A percentile compares a stretch with the other conserved stretches of the same genome.
Conservation (phyloP, 371 early-diverging fungal species). For the Zopfochytrium polystomum region DNA sequence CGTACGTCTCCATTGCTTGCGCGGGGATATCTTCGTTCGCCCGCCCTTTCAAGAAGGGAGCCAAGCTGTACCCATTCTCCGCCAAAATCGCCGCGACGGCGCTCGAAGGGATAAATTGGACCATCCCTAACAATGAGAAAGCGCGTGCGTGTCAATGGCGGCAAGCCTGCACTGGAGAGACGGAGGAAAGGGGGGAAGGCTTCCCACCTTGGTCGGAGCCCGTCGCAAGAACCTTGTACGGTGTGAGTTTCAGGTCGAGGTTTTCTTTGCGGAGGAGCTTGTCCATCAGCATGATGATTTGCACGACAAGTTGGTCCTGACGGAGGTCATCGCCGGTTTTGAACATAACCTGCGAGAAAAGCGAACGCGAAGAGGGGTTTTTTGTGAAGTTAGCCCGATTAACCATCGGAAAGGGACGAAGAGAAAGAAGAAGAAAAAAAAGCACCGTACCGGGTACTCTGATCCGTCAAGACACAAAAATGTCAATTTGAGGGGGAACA, state of each 20-base stretch:
- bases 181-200: no score
- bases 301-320: conserved; percentile 96
- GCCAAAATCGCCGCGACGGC: conserved; percentile 86
- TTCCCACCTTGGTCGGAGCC: conserved; percentile 75
- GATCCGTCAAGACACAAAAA: conserved; percentile 75
- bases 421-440: not conserved
- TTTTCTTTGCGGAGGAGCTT: conserved; percentile 87
- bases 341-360: conserved; percentile 70
- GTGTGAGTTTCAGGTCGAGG: conserved; percentile 85
- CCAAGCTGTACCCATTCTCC: conserved; percentile 77
- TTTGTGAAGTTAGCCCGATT: no score
- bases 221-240: conserved; percentile 93
- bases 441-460: conserved; percentile 73
- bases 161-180: not conserved
- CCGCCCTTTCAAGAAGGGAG: conserved; percentile 70
- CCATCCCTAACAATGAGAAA: conserved; percentile 53
- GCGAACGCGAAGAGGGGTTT: no score
- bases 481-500: conserved; percentile 78
- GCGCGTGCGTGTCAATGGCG: not conserved
- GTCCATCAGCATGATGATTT: conserved; percentile 95
- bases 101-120: conserved; percentile 85
- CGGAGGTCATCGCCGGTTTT: conserved; percentile 95
- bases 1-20: conserved; percentile 89
- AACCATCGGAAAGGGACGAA: not conserved
- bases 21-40: conserved; percentile 56